Evolutionary conservation across 176 grass and related monocot genomes (phyloP).

Genomic region (Carex scoparia): DNA sequence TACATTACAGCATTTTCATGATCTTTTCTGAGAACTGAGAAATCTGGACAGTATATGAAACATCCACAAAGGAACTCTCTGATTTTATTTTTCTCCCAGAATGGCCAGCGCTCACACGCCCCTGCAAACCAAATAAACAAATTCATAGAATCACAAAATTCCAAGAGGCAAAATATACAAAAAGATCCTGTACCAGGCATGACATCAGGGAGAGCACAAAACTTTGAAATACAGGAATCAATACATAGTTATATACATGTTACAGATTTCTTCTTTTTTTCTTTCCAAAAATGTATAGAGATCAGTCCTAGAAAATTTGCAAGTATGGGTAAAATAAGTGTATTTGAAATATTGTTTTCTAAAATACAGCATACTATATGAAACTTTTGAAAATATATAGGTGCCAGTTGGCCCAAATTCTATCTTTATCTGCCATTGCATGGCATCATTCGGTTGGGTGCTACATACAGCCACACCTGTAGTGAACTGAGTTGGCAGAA

Average conservation of each 20-base stretch:
- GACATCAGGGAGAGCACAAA: neutral
- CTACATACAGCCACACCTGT: neutral
- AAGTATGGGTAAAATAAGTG: neutral
- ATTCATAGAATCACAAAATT: neutral
- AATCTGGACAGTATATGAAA: neutral
- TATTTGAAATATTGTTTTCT: neutral
- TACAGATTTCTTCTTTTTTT: neutral
- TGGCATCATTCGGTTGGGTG: neutral
- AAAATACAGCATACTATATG: neutral
- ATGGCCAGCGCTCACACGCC: neutral
- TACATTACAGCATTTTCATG: conserved; percentile 4
- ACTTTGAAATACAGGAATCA: neutral
- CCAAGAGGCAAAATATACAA: neutral
- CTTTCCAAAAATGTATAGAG: neutral
- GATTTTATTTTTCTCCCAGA: neutral
- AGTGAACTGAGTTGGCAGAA: neutral
- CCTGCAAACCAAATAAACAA: conserved; percentile 17
- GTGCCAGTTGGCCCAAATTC: neutral
- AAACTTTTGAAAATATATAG: neutral
- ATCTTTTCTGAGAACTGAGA: neutral
- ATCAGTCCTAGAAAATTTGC: neutral
- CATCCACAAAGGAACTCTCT: neutral
- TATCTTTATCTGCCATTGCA: neutral
- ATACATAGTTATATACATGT: neutral
- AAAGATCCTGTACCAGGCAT: neutral